Evolutionary conservation across 1,284 basidiomycete genomes (phyloP).

Genomic region (Lentinus polychrous): DNA sequence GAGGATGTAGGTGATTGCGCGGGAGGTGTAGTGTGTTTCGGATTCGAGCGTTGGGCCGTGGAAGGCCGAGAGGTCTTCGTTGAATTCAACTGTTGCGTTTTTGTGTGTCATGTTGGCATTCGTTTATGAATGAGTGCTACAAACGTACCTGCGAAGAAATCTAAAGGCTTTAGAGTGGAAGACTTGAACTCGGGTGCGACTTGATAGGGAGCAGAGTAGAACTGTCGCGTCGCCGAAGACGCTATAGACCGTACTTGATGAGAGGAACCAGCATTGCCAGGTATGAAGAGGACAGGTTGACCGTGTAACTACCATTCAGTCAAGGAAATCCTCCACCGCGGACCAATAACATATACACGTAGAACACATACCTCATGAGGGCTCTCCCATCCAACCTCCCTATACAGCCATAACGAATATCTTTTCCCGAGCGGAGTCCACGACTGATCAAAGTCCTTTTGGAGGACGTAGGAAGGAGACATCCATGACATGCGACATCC

Average conservation of each 20-base stretch:
- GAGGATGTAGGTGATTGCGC: constrained; percentile 74
- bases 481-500: constrained; percentile 98
- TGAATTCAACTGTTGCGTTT: constrained; percentile 74
- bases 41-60: constrained; percentile 85
- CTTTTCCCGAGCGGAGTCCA: constrained; percentile 67
- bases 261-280: constrained; percentile 95
- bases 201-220: constrained; percentile 50
- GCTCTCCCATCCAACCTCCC: constrained; percentile 82
- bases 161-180: constrained; percentile 51
- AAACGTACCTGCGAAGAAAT: constrained; percentile 63
- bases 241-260: constrained; percentile 94
- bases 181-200: constrained; percentile 44
- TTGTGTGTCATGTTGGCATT: too few relatives aligned
- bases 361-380: constrained; percentile 40
- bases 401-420: constrained; percentile 87
- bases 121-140: too few relatives aligned
- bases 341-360: constrained; percentile 8
- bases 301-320: constrained; percentile 40
- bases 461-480: constrained; percentile 84
- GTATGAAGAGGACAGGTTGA: constrained; percentile 88
- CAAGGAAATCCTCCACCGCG: constrained; percentile 4
- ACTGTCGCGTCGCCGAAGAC: constrained; percentile 81
- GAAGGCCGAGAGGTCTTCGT: constrained; percentile 95
- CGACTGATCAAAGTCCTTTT: constrained; percentile 50
- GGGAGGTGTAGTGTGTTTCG: constrained; percentile 74